phyloP scores from a whole-genome alignment of 2,329 filamentous ascomycete genomes.

The Purpureocillium takamizusanense region DNA sequence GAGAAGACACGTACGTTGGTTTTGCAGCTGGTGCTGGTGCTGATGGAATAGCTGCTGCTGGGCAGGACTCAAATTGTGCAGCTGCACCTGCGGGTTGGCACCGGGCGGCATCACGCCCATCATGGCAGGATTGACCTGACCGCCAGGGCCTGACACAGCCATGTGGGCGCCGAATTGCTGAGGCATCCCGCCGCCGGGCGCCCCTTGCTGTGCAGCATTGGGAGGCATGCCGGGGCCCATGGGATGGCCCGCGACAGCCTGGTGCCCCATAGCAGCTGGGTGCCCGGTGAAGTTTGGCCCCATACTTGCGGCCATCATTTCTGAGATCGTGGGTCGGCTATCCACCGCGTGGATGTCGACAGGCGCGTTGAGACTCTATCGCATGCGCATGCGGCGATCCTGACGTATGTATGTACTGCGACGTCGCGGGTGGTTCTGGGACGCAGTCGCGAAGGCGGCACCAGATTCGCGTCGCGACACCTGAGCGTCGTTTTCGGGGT shows the following conservation, averaged over 20 bases:
- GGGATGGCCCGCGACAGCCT: constrained; percentile 58
- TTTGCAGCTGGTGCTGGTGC: constrained; percentile 26
- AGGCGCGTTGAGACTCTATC: constrained; percentile 31
- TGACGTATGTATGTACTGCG: not conserved
- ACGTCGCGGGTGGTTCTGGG: not conserved
- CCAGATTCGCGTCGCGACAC: constrained; percentile 4
- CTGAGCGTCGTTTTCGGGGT: too few relatives aligned
- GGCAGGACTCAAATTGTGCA: constrained; percentile 58
- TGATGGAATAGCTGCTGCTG: constrained; percentile 51
- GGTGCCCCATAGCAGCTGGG: constrained; percentile 62
- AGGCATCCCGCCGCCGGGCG: constrained; percentile 53
- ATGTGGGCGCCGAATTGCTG: constrained; percentile 59
- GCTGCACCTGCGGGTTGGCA: constrained; percentile 58
- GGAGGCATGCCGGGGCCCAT: constrained; percentile 56
- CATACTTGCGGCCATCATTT: constrained; percentile 63
- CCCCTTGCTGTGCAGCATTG: constrained; percentile 61
- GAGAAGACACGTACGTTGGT: constrained; percentile 20
- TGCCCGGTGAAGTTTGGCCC: constrained; percentile 56
- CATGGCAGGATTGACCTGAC: constrained; percentile 65
- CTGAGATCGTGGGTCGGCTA: constrained; percentile 32
- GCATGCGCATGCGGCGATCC: constrained; percentile 32
- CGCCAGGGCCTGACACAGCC: constrained; percentile 62
- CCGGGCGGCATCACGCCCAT: constrained; percentile 71
- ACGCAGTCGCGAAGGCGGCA: not conserved
- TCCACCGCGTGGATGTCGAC: constrained; percentile 55